Percentiles rank a stretch among this genome's conserved stretches.
Conservation (phyloP, 2,329 filamentous ascomycete genomes). For the Trichoderma sp. region DNA sequence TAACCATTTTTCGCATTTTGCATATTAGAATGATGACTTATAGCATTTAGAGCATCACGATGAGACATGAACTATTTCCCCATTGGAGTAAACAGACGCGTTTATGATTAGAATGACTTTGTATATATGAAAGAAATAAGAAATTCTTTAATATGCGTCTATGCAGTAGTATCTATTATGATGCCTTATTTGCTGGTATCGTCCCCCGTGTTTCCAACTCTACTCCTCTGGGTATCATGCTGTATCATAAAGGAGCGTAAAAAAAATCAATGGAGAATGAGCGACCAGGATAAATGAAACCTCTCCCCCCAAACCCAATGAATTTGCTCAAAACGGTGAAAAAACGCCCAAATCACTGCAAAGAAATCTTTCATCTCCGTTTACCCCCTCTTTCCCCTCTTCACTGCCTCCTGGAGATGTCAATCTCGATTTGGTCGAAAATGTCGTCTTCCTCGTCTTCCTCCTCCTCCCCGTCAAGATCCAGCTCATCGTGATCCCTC, state of each 20-base stretch:
- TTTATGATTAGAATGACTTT: neutral
- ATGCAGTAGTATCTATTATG: neutral
- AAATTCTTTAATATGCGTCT: neutral
- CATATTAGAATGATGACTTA: neutral
- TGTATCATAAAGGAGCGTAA: slow-evolving; percentile 15
- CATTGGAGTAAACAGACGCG: neutral
- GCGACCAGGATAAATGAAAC: neutral
- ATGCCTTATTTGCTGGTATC: neutral
- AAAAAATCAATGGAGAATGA: neutral
- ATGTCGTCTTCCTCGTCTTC: slow-evolving; percentile 19
- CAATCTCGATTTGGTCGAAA: slow-evolving; percentile 18
- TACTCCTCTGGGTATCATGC: slow-evolving; percentile 16
- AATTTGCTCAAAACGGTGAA: neutral
- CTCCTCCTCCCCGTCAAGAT: slow-evolving; percentile 24
- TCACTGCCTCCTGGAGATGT: slow-evolving; percentile 17
- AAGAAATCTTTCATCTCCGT: neutral
- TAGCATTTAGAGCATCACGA: neutral
- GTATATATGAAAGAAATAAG: neutral
- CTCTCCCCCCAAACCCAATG: neutral
- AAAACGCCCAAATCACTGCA: neutral
- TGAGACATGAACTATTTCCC: neutral
- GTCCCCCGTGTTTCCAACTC: neutral
- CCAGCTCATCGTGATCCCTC: slow-evolving; percentile 34
- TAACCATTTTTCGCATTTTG: neutral
- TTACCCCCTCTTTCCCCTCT: neutral